Base-by-base conservation (phyloP, 345 rosid genomes). In the Gossypium stocksii region DNA sequence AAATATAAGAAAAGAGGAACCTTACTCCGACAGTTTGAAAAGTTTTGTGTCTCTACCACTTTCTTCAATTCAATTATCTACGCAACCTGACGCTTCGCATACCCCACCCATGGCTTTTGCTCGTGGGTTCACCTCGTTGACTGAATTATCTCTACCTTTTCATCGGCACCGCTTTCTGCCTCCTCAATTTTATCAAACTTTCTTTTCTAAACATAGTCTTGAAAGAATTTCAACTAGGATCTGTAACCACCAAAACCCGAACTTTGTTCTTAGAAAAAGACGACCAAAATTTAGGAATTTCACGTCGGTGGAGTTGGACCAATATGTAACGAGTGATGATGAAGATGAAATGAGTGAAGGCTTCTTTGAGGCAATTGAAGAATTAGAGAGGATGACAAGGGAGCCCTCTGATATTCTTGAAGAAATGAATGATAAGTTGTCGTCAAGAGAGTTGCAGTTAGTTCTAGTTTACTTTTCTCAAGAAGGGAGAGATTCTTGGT, bases 401-500 rank as follows among this genome's bases (percentile, higher is more conserved):
- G 98, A 92, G 63, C 98, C 98, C 2, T 87, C 98, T 0, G 98
- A 92, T 75, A 74, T 94, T 62, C 88, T 94, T 0, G 97, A 88
- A 70, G 97, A 94, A 73, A 94, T 92, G 98, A 94, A 92, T 52
- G 92, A 94, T 52, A 83, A 89, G 14, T 74, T 94, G 3, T 94
- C 98, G 0, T 87, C 90, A 0, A 80, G 91, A 75, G 97, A 94
- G 34, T 71, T 94, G 51, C 98, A 90, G 4, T 76, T 94, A 27
- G 97, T 94, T 72, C 77, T 94, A 13, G 98, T 94, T 10, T 94
- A 94, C 81, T 94, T 94, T 77, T 85, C 98, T 46, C 98, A 90
- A 68, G 97, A 94, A 79, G 98, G 98, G 68, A 88, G 97, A 70
- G 98, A 94, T 46, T 94, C 97, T 0, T 92, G 98, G 98, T 94